Evolutionary conservation across 306 rosid genomes (phyloP).

Genomic region (Purshia tridentata): DNA sequence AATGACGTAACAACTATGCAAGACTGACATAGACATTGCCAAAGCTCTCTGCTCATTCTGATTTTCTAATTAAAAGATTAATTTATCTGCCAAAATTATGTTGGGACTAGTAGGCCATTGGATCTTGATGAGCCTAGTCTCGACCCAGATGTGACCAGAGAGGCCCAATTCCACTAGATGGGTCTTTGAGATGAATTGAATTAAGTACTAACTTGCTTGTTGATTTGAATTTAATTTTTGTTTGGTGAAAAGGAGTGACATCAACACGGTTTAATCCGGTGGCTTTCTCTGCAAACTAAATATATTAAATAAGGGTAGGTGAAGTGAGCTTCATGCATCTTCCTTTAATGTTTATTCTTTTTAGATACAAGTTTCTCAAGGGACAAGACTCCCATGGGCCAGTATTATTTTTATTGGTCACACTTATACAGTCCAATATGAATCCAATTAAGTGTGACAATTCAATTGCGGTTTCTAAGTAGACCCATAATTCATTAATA

Average conservation of each 20-base stretch:
- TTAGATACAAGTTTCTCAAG: neutral
- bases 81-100: too few species aligned
- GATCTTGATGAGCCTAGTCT: too few species aligned
- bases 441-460: neutral
- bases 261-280: slow-evolving; percentile 24
- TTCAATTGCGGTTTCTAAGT: neutral
- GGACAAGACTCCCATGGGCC: neutral
- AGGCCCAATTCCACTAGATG: too few species aligned
- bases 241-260: slow-evolving; percentile 9
- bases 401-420: neutral
- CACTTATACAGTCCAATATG: neutral
- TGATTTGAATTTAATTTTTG: neutral
- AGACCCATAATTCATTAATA: neutral
- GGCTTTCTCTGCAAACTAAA: neutral
- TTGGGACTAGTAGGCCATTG: too few species aligned
- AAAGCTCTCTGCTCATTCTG: neutral
- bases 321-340: neutral
- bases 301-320: slow-evolving; percentile 18
- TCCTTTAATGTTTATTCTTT: too few species aligned
- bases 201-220: too few species aligned
- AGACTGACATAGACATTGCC: neutral
- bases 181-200: too few species aligned
- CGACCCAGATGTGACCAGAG: too few species aligned
- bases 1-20: slow-evolving; percentile 7
- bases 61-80: neutral